Evolutionary conservation across 768 basidiomycete species (phyloP), one percentile per base, ranked within the genome.

Genomic region (Hygrophorus russula): DNA sequence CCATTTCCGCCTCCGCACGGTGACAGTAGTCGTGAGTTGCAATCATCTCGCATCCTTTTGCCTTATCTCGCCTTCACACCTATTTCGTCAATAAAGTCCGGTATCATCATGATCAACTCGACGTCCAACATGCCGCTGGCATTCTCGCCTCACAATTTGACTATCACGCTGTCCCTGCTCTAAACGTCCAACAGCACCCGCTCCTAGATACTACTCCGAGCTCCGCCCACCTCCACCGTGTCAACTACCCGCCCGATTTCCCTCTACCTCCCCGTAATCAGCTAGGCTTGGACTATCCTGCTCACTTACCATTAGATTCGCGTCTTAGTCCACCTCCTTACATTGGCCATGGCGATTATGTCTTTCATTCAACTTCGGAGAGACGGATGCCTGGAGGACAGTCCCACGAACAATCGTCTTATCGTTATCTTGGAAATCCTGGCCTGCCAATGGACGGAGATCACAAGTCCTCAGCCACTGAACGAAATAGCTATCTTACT

Each of bases 61-160:
- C 52, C 53, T 56, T 55, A 58, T 61, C 61, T 67, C 64, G 61
- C 53, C 55, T 54, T 56, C 63, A 62, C 57, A 51, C 56, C 56
- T 57, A 53, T 59, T 57, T 56, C 59, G 50, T 53, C 63, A 71
- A 79, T 68, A 74, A 81, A 84, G 82, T 76, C 77, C 82, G 80
- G 67, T 82, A 66, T 64, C 63, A 65, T 54, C 61, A 61, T 59
- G 62, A 68, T 60, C 65, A 60, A 42, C 56, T 62, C 46, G 67
- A 70, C 60, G 62, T 69, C 44, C 70, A 73, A 54, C 67, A 59
- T 58, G 65, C 71, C 47, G 62, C 68, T 36, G 62, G 61, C 55
- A 68, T 70, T 40, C 68, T 71, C 54, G 60, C 68, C 44, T 68
- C 70, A 11, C 69, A 70, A 58, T 76, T 72, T 63, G 69, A 70